Base-by-base conservation (phyloP, 2,329 filamentous ascomycete genomes). In the Alternaria gaisen region DNA sequence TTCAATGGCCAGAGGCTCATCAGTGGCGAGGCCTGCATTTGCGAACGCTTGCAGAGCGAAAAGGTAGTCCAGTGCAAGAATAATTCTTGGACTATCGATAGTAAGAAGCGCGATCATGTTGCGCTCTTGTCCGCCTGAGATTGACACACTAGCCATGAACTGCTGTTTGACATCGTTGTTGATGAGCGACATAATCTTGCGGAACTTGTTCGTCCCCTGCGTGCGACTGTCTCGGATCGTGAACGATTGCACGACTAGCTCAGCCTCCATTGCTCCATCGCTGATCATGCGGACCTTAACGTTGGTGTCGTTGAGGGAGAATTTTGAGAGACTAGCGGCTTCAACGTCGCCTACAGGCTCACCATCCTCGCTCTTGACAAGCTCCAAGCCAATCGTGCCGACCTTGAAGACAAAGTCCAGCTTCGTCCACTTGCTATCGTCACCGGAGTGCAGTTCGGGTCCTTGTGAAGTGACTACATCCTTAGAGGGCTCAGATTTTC, bases 141-240 rank as follows among this genome's bases (percentile, higher is more conserved):
- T 96, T 0, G 94, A 96, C 4, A 99, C 83, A 75, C 91, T 97
- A 18, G 95, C 95, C 95, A 99, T 99, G 73, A 99, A 94, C 71
- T 99, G 96, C 77, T 98, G 94, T 46, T 88, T 87, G 56, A 95
- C 93, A 57, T 94, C 91, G 69, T 93, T 94, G 79, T 97, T 98
- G 73, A 94, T 93, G 56, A 97, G 90, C 2, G 94, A 94, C 95
- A 99, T 98, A 80, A 99, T 97, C 77, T 94, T 96, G 52, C 93
- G 89, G 84, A 96, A 99, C 75, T 97, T 97, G 82, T 97, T 99
- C 5, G 90, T 91, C 70, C 97, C 94, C 55, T 88, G 87, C 5
- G 88, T 89, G n/a, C 96, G 90, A 65, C 91, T 97, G 77, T 99
- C 95, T 57, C 92, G 88, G 66, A 98, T 97, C 0, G 93, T 97